These are phyloP conservation scores for Melanopsichium pennsylvanicum DNA, from an alignment of 1,284 basidiomycete species.

Conservation along the genomic window DNA sequence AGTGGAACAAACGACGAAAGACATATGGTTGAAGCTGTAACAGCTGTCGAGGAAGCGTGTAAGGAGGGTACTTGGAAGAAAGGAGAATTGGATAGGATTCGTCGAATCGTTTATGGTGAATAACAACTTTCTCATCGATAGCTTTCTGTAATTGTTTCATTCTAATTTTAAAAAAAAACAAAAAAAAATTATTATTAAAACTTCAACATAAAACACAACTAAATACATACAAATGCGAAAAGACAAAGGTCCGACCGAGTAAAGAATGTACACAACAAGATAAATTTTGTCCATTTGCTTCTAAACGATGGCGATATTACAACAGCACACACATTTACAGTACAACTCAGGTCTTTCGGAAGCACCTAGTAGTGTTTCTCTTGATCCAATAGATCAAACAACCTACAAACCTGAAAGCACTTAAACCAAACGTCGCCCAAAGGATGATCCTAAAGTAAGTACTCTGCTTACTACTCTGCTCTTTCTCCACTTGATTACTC, in stretches of 20 bases:
- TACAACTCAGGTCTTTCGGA: conserved; percentile 43
- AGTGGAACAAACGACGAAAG: conserved; percentile 48
- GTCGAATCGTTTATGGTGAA: conserved; percentile 58
- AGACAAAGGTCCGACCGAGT: no score
- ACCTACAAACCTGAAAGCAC: conserved; percentile 76
- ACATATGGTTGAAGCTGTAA: conserved; percentile 59
- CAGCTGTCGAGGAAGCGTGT: conserved; percentile 28
- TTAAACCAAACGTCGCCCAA: conserved; percentile 85
- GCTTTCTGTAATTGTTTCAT: no score
- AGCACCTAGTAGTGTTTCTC: conserved; percentile 57
- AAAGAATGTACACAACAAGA: no score
- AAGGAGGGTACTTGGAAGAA: conserved; percentile 16
- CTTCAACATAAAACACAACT: no score
- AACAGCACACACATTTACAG: not conserved
- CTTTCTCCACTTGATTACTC: conserved; percentile 69
- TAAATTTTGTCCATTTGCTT: conserved; percentile 10
- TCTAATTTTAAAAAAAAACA: no score
- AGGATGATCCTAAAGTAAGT: conserved; percentile 74
- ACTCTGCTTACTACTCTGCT: conserved; percentile 56
- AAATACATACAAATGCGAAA: no score
- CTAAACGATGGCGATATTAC: not conserved
- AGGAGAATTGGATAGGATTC: conserved; percentile 43
- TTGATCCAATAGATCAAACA: conserved; percentile 60
- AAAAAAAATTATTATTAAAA: no score
- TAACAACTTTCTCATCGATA: no score